Conservation (phyloP, 176 grass and related monocot species). For the Rhynchospora breviuscula region DNA sequence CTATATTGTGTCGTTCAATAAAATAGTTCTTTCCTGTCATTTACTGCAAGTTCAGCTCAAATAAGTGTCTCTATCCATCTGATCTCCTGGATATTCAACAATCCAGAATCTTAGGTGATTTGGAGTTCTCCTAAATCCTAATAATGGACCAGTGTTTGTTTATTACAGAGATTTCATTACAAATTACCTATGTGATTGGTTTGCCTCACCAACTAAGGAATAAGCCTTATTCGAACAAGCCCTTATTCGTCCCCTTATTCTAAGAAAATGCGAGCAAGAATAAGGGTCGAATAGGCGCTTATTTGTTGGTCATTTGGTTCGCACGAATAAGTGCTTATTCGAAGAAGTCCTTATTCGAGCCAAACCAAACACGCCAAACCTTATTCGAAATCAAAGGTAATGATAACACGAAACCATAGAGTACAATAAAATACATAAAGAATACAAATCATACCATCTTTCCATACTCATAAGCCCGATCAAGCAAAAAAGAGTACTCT, state of each 20-base stretch:
- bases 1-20: neutral
- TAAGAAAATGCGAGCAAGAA: no score
- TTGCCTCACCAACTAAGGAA: no score
- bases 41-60: neutral
- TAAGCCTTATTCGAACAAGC: no score
- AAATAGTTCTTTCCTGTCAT: neutral
- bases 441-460: slow-evolving; percentile 25
- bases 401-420: neutral
- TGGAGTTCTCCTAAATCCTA: neutral
- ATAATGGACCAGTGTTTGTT: neutral
- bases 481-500: slow-evolving; percentile 84
- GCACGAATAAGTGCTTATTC: no score
- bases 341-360: no score
- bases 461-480: slow-evolving; percentile 51
- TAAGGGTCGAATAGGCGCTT: no score
- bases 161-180: neutral
- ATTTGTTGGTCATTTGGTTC: no score
- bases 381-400: neutral
- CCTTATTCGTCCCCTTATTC: no score
- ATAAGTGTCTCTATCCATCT: neutral
- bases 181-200: neutral
- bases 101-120: neutral
- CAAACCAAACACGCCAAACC: no score
- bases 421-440: neutral
- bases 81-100: neutral